Evolutionary conservation across 1,139 yeast genomes (phyloP).

Genomic region (Suzukiozyma palmioleophila): DNA sequence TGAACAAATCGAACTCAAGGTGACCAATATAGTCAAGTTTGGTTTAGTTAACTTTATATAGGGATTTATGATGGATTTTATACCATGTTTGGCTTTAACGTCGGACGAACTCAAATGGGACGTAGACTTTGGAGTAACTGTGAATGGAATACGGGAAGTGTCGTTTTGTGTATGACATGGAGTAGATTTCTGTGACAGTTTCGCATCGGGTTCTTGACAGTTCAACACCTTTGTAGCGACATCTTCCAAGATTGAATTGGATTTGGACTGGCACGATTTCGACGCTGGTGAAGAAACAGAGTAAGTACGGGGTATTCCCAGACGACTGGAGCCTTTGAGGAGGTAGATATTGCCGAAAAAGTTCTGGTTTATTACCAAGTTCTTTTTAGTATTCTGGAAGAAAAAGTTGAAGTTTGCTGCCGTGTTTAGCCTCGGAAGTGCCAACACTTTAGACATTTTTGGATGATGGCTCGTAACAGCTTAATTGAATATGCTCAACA

Average conservation of each 20-base stretch:
- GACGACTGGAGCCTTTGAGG: conserved; percentile 6
- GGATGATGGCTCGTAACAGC: not conserved
- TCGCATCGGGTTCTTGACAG: conserved; percentile 35
- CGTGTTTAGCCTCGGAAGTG: conserved; percentile 25
- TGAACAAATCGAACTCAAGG: conserved; percentile 86
- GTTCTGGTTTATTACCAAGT: conserved; percentile 27
- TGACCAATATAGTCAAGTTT: conserved; percentile 78
- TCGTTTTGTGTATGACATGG: not conserved
- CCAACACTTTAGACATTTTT: conserved; percentile 9
- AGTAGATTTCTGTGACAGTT: conserved; percentile 17
- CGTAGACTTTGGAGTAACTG: conserved; percentile 39
- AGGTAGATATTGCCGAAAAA: conserved; percentile 34
- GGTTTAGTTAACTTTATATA: conserved; percentile 86
- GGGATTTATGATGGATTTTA: conserved; percentile 44
- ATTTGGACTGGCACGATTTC: not conserved
- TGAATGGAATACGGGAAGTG: conserved; percentile 49
- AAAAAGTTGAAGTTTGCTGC: conserved; percentile 35
- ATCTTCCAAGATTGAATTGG: conserved; percentile 16
- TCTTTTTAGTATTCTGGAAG: conserved; percentile 34
- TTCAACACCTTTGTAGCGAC: conserved; percentile 35
- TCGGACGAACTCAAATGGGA: conserved; percentile 6
- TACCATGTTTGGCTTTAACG: conserved; percentile 8
- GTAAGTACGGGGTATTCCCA: conserved; percentile 3
- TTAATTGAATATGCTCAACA: too few relatives aligned
- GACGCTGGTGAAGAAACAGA: not conserved